Conservation (phyloP, 345 rosid species). For the Brassica carinata region DNA sequence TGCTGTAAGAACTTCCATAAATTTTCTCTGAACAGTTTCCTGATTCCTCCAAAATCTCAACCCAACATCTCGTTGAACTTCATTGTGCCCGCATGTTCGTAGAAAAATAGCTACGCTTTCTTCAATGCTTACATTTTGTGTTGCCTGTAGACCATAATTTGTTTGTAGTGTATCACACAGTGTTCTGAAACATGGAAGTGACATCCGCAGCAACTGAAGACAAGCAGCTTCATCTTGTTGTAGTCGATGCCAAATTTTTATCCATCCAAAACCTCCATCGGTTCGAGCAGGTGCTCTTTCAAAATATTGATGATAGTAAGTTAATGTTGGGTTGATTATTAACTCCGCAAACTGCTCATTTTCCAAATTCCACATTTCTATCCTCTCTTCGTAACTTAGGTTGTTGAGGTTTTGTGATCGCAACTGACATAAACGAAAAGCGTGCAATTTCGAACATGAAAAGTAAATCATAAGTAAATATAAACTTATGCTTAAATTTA, state of each 20-base stretch:
- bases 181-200: neutral
- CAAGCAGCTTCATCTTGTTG: neutral
- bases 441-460: too few relatives aligned
- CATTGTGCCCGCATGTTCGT: neutral
- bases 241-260: neutral
- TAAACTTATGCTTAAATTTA: too few relatives aligned
- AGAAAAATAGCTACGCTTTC: too few relatives aligned
- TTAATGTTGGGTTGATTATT: neutral
- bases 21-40: neutral
- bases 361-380: neutral
- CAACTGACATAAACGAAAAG: too few relatives aligned
- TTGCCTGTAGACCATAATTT: neutral
- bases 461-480: too few relatives aligned
- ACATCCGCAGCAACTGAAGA: neutral
- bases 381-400: neutral
- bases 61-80: neutral
- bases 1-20: neutral
- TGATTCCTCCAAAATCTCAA: neutral
- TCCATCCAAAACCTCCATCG: neutral
- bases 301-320: neutral
- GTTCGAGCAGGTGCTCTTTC: neutral
- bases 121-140: neutral
- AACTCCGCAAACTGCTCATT: neutral
- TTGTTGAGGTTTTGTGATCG: neutral
- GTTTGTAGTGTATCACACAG: neutral